Percentiles rank a stretch among this genome's conserved stretches.
These are phyloP conservation scores for Cercophora newfieldiana DNA, from an alignment of 495 filamentous ascomycete genomes.

Conservation along the genomic window DNA sequence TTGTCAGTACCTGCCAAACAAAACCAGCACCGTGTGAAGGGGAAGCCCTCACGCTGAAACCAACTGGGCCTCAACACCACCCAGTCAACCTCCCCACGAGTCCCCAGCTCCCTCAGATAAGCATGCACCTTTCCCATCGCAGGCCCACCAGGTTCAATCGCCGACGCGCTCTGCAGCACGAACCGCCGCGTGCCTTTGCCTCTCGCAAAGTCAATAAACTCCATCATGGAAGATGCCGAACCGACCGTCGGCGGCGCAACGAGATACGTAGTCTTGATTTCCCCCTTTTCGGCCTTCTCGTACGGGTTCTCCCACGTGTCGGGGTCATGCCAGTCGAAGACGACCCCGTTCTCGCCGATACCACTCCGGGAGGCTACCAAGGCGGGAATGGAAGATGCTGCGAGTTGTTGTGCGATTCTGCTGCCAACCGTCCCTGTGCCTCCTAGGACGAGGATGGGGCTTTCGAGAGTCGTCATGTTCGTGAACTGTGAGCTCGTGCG, in stretches of 20 bases:
- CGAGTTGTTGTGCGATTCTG: constrained; percentile 42
- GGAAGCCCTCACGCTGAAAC: constrained; percentile 42
- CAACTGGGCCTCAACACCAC: constrained; percentile 45
- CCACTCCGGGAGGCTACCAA: constrained; percentile 45
- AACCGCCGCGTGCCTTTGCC: constrained; percentile 42
- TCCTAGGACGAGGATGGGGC: constrained; percentile 46
- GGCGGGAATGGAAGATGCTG: constrained; percentile 27
- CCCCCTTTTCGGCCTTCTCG: neutral
- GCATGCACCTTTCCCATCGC: constrained; percentile 40
- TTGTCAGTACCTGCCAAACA: neutral
- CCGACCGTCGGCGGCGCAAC: constrained; percentile 34
- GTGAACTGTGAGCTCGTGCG: neutral
- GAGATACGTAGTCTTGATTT: constrained; percentile 39
- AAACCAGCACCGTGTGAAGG: neutral
- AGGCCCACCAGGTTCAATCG: constrained; percentile 38
- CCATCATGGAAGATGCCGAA: constrained; percentile 32
- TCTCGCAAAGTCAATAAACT: constrained; percentile 42
- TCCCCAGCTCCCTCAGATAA: constrained; percentile 41
- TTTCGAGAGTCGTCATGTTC: neutral
- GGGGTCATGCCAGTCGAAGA: constrained; percentile 51
- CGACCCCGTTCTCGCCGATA: constrained; percentile 29
- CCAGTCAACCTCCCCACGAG: constrained; percentile 43
- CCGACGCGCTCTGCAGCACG: constrained; percentile 44
- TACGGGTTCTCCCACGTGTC: constrained; percentile 42
- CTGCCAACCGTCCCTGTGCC: constrained; percentile 51